Percentiles rank a stretch among this genome's conserved stretches.
These are phyloP conservation scores for Suhomyces ambrosiae DNA, from an alignment of 1,139 yeast genomes.

Conservation along the genomic window DNA sequence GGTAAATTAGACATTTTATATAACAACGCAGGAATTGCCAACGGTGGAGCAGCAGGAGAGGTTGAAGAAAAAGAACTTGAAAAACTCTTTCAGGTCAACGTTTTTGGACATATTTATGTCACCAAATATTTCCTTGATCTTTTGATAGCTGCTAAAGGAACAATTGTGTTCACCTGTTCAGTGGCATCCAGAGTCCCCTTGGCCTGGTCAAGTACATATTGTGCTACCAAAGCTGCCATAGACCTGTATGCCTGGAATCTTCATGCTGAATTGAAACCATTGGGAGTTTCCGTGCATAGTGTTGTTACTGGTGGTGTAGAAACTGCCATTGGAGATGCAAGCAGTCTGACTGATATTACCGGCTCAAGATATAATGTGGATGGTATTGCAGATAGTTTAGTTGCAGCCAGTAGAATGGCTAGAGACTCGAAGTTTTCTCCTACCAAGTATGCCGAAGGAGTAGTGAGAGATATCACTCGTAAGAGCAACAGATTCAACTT, in stretches of 20 bases:
- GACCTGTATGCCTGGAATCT: constrained; percentile 29
- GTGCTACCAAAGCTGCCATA: constrained; percentile 38
- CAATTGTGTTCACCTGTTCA: constrained; percentile 42
- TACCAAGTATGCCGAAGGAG: constrained; percentile 32
- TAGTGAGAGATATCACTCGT: constrained; percentile 25
- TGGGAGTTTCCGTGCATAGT: constrained; percentile 39
- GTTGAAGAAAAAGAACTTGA: constrained; percentile 28
- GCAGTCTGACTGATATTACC: constrained; percentile 8
- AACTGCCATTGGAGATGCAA: constrained; percentile 35
- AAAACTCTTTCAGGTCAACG: constrained; percentile 35
- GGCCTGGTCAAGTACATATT: constrained; percentile 36
- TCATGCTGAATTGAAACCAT: constrained; percentile 32
- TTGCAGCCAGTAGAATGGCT: constrained; percentile 30
- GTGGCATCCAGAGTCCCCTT: constrained; percentile 40
- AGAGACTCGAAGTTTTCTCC: constrained; percentile 29
- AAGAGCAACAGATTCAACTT: constrained; percentile 31
- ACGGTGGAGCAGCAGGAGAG: constrained; percentile 39
- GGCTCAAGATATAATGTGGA: constrained; percentile 32
- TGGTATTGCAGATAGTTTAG: constrained; percentile 31
- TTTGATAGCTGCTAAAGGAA: constrained; percentile 38
- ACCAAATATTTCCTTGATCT: constrained; percentile 35
- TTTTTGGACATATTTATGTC: constrained; percentile 40
- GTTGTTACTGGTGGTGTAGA: constrained; percentile 46
- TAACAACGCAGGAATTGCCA: constrained; percentile 37
- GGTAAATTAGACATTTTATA: constrained; percentile 35